A percentile compares a stretch with the other conserved stretches of the same genome.
phyloP scores from a whole-genome alignment of 441 rosid genomes.

The Syzygium syzygioides region DNA sequence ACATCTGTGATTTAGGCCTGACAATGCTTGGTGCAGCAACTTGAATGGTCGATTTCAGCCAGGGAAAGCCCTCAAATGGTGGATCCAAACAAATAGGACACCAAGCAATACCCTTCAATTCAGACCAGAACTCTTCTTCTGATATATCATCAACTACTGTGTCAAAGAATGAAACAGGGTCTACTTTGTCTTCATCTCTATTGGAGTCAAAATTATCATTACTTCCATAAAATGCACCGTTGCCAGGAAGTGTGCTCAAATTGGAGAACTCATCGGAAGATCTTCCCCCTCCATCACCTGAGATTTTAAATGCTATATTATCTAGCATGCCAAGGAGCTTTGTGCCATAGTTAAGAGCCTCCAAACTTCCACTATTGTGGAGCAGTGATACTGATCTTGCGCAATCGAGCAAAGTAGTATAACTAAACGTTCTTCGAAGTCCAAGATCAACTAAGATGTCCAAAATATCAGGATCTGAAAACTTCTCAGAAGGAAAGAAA shows the following conservation, averaged over 20 bases:
- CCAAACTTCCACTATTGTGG: slow-evolving; percentile 54
- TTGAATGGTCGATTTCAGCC: slow-evolving; percentile 60
- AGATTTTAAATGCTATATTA: slow-evolving; percentile 54
- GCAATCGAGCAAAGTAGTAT: slow-evolving; percentile 74
- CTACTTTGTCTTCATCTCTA: slow-evolving; percentile 28
- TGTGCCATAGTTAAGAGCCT: slow-evolving; percentile 54
- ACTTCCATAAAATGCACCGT: slow-evolving; percentile 19
- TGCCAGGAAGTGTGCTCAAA: slow-evolving; percentile 16
- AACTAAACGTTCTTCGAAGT: slow-evolving; percentile 63
- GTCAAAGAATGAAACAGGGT: slow-evolving; percentile 38
- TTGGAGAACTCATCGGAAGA: slow-evolving; percentile 27
- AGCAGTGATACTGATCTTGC: slow-evolving; percentile 74
- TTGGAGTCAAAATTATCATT: slow-evolving; percentile 21
- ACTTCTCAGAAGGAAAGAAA: slow-evolving; percentile 80
- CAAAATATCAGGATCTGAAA: slow-evolving; percentile 70
- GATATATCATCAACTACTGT: slow-evolving; percentile 45
- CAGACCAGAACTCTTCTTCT: slow-evolving; percentile 88
- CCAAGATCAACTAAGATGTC: slow-evolving; percentile 78
- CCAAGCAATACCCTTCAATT: slow-evolving; percentile 75
- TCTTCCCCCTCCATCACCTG: slow-evolving; percentile 33
- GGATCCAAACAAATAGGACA: slow-evolving; percentile 79
- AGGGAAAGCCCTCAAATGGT: slow-evolving; percentile 76
- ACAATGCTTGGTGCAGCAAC: slow-evolving; percentile 73
- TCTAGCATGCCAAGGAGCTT: slow-evolving; percentile 56
- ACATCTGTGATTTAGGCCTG: slow-evolving; percentile 90